Base-by-base conservation (phyloP, 768 basidiomycete genomes). In the Mycena epipterygia region DNA sequence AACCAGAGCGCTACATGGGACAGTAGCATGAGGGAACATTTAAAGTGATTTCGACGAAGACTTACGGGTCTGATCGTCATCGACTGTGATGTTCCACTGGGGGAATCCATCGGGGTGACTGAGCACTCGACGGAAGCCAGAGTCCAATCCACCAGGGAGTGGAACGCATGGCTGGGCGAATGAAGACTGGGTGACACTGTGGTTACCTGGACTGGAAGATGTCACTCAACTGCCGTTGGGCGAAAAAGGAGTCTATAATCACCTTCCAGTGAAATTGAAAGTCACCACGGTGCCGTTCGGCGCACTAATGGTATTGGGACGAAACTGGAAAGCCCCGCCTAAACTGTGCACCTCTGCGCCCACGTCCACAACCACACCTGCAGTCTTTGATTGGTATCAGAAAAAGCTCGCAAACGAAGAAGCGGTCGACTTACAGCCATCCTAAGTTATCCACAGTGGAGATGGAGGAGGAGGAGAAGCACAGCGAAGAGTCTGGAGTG, bases 141-240 rank as follows among this genome's bases (percentile, higher is more conserved):
- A 89, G 79, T 88, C 87, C 62, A 89, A 89, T 17, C 89, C 89
- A n/a, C 82, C 82, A 0, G 72, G 37, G 44, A 82, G 13, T 13
- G 85, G 86, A 64, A 81, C 75, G 72, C 88, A 90, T 1, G 88
- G 88, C 53, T 77, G 73, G 14, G 72, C 62, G 70, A 89, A 87
- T 0, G 82, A 74, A 13, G 87, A 86, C 75, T 90, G 89, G 4
- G 88, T 87, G 27, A 90, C 81, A 35, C 81, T 81, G 78, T 90
- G 88, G 76, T 88, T 88, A 67, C 87, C 87, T 2, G 87, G 87
- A 29, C 83, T 55, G 27, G 5, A 44, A 7, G 2, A 35, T 86
- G 55, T 0, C 27, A 32, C 17, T 41, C 21, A 52, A 49, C n/a
- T n/a, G n/a, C n/a, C 3, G 25, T 41, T 7, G 46, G 14, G 21